These are phyloP conservation scores for Kwoniella botswanensis DNA, from an alignment of 768 basidiomycete genomes.

Conservation along the genomic window DNA sequence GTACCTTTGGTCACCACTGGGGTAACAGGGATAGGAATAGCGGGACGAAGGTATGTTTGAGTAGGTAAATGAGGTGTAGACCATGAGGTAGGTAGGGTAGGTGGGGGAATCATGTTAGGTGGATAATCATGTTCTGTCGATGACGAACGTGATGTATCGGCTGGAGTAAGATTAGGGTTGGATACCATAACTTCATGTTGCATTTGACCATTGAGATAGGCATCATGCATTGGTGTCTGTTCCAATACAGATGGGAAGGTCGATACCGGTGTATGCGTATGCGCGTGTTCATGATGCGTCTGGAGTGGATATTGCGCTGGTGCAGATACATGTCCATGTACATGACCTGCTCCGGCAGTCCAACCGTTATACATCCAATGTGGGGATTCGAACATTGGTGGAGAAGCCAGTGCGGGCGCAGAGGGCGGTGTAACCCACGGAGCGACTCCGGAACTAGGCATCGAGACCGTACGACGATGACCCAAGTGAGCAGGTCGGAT, in stretches of 20 bases:
- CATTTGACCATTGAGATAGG: constrained; percentile 29
- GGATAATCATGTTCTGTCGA: constrained; percentile 21
- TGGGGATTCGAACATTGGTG: constrained; percentile 47
- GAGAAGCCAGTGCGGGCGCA: constrained; percentile 42
- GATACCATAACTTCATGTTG: not conserved
- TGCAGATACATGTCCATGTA: not conserved
- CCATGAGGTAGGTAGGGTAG: constrained; percentile 7
- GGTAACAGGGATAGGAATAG: constrained; percentile 21
- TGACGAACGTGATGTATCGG: constrained; percentile 17
- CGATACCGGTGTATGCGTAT: constrained; percentile 1
- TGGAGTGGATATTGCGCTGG: not conserved
- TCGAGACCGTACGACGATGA: constrained; percentile 44
- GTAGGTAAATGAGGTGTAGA: constrained; percentile 20
- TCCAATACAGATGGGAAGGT: constrained; percentile 51
- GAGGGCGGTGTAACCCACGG: constrained; percentile 39
- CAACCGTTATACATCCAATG: constrained; percentile 49
- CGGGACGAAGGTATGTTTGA: constrained; percentile 31
- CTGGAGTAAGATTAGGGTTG: constrained; percentile 10
- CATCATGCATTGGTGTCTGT: constrained; percentile 36
- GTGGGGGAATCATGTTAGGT: constrained; percentile 11
- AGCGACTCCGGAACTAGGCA: constrained; percentile 31
- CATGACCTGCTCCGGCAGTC: constrained; percentile 10
- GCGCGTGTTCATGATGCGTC: not conserved
- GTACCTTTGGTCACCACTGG: constrained; percentile 3
- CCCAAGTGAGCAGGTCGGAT: constrained; percentile 27